Evolutionary conservation across 768 basidiomycete species (phyloP).

Genomic region (Tricholoma flavovirens): DNA sequence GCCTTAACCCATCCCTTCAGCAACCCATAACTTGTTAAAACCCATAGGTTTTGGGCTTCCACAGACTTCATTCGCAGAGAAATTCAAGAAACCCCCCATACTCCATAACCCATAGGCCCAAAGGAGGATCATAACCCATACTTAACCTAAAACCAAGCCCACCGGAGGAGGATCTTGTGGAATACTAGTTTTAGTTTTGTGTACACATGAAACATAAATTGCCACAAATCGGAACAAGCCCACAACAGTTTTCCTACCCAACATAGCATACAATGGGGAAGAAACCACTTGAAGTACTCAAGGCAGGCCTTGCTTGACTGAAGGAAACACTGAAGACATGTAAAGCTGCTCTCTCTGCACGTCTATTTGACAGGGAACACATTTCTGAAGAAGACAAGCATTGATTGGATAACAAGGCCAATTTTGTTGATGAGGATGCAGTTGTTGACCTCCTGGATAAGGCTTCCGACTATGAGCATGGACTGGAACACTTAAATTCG

Average conservation of each 20-base stretch:
- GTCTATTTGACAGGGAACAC: not conserved
- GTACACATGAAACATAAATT: not conserved
- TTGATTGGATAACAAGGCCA: slow-evolving; percentile 15
- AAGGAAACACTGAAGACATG: not conserved
- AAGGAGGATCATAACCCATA: not conserved
- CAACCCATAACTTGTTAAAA: slow-evolving; percentile 4
- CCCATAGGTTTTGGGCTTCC: slow-evolving; percentile 2
- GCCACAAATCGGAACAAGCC: not conserved
- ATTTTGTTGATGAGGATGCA: slow-evolving; percentile 11
- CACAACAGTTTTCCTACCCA: not conserved
- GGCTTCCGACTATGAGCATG: not conserved
- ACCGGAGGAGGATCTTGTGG: not conserved
- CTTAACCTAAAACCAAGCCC: not conserved
- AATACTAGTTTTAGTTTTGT: too few species aligned
- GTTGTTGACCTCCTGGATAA: not conserved
- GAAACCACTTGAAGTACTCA: not conserved
- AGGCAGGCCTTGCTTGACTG: not conserved
- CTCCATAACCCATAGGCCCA: slow-evolving; percentile 2
- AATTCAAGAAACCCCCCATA: not conserved
- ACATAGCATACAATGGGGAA: not conserved
- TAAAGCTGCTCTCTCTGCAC: not conserved
- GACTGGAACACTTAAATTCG: not conserved
- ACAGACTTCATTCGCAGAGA: slow-evolving; percentile 1
- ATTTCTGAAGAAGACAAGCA: slow-evolving; percentile 11
- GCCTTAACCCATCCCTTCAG: not conserved